These are phyloP conservation scores for Cenchrus americanus DNA, from an alignment of 176 grass and related monocot genomes.

Conservation along the genomic window DNA sequence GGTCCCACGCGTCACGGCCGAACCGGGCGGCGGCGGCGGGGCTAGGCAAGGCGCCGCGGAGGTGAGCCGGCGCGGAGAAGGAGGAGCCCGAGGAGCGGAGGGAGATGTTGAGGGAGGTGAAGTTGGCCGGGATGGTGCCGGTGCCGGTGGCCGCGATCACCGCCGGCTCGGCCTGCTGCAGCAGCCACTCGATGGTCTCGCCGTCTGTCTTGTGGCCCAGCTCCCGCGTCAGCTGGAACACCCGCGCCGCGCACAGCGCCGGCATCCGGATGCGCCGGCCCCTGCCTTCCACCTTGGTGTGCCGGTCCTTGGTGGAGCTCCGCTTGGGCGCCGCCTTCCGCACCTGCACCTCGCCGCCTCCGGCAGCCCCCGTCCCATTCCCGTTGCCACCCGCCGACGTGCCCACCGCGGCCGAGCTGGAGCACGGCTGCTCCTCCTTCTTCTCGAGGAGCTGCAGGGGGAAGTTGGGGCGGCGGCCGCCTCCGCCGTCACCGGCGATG, in stretches of 20 bases:
- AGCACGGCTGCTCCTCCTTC: conserved; percentile 83
- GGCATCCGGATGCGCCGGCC: conserved; percentile 96
- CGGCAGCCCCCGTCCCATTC: conserved; percentile 41
- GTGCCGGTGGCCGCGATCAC: conserved; percentile 97
- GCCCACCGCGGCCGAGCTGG: conserved; percentile 58
- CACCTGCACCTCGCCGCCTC: conserved; percentile 39
- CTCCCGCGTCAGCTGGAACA: conserved; percentile 95
- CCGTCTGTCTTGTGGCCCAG: conserved; percentile 97
- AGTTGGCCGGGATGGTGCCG: conserved; percentile 87
- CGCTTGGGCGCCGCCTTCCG: conserved; percentile 72
- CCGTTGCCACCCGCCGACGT: conserved; percentile 44
- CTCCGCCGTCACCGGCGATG: conserved; percentile 62
- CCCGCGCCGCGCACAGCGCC: conserved; percentile 85
- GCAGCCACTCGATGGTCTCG: conserved; percentile 98
- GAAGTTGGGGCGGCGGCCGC: conserved; percentile 77
- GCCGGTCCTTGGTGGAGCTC: conserved; percentile 87
- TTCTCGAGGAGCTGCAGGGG: conserved; percentile 88
- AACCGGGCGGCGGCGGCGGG: conserved; percentile 41
- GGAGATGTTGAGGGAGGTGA: conserved; percentile 97
- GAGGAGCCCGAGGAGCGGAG: conserved; percentile 87
- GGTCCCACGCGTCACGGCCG: conserved; percentile 66
- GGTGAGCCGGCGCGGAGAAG: conserved; percentile 74
- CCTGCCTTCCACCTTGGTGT: conserved; percentile 92
- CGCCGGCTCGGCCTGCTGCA: conserved; percentile 95
- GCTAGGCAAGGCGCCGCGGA: conserved; percentile 52